Evolutionary conservation across 805 yeast species (phyloP), one percentile per base, ranked within the genome.

Genomic region (Pichia exigua): DNA sequence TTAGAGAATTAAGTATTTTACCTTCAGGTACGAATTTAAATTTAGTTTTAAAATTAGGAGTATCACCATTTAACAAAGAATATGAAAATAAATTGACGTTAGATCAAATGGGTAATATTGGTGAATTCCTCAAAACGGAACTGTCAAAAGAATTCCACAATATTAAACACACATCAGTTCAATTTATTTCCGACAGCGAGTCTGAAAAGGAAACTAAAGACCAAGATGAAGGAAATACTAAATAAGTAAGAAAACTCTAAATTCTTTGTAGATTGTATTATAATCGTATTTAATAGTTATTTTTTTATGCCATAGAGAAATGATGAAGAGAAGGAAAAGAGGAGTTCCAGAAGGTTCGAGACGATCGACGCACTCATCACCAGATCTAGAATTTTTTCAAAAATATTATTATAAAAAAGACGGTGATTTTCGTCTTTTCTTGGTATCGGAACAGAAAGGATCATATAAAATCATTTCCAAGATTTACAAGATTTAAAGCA

Each of bases 21-120:
- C 72, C 78, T 4, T 74, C 81, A 1, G 84, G 84, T 28, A 80
- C 83, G 10, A 76, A 77, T 53, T 66, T 81, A 47, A 78, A 75
- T 55, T 62, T 65, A 43, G 74, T 49, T 56, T 60, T 62, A 12
- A 62, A 62, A 32, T 54, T 69, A 26, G 65, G 65, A 15, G 65
- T 63, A 38, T 58, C 61, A 62, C 28, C 61, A 64, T 54, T 55
- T 61, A 44, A 71, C 70, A 42, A 55, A 42, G 42, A 47, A 26
- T 57, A 65, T 58, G 67, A 63, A 56, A 60, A 59, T 57, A 40
- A 57, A 54, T 56, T 67, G 54, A 62, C 69, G 52, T 56, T 69
- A 44, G 65, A 63, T 42, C 60, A 65, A 52, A 65, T 69, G 64
- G 67, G 69, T 28, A 52, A 56, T 17, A 61, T 69, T 35, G 59